Conservation (phyloP, 2,329 filamentous ascomycete species). For the Claviceps africana region DNA sequence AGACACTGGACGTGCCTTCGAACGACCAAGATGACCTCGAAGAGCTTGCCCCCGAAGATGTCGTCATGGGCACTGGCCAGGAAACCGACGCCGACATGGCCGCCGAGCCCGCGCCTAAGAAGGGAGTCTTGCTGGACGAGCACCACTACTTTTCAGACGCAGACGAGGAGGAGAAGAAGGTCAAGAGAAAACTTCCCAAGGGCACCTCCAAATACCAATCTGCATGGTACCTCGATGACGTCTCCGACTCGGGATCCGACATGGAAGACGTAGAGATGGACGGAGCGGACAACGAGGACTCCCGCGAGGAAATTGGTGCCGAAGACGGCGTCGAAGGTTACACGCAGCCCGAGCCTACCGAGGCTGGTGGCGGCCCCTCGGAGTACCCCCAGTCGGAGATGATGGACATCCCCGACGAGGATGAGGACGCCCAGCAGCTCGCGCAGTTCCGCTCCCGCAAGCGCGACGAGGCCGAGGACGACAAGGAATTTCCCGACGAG, state of each 20-base stretch:
- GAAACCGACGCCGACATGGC: constrained; percentile 24
- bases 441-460: constrained; percentile 68
- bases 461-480: constrained; percentile 70
- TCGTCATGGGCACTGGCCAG: constrained; percentile 55
- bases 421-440: constrained; percentile 61
- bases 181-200: constrained; percentile 65
- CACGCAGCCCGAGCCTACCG: constrained; percentile 53
- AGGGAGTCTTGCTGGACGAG: constrained; percentile 86
- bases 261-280: constrained; percentile 51
- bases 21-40: constrained; percentile 73
- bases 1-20: constrained; percentile 55
- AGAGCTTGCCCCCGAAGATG: constrained; percentile 75
- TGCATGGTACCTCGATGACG: constrained; percentile 77
- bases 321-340: constrained; percentile 73
- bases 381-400: constrained; percentile 91
- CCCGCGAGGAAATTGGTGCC: constrained; percentile 47
- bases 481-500: constrained; percentile 92
- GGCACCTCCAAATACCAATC: constrained; percentile 91
- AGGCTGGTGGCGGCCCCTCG: constrained; percentile 60
- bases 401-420: constrained; percentile 76
- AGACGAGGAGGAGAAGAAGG: constrained; percentile 35
- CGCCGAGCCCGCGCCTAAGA: constrained; percentile 38
- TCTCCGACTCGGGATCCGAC: constrained; percentile 77
- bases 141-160: constrained; percentile 97
- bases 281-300: constrained; percentile 38